Evolutionary conservation across 148 eudicot species (phyloP).

Genomic region (Nepenthes mirabilis): DNA sequence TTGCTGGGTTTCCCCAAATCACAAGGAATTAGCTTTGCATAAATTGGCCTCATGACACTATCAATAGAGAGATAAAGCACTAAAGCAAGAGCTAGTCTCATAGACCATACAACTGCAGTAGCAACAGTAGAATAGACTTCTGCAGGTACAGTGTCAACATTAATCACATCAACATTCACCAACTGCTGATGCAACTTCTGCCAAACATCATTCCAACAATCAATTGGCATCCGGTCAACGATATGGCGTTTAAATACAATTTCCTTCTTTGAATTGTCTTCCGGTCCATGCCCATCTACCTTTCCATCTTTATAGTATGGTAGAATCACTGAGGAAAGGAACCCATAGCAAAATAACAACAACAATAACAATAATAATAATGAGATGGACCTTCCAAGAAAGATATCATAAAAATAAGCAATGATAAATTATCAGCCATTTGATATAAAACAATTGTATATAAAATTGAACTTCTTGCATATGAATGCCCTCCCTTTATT

Average conservation of each 20-base stretch:
- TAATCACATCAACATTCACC: constrained; percentile 72
- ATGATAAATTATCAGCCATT: too few species aligned
- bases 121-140: constrained; percentile 79
- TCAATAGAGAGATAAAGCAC: constrained; percentile 72
- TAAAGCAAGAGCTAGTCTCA: constrained; percentile 86
- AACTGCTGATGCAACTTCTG: constrained; percentile 81
- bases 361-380: too few species aligned
- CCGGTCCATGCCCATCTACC: constrained; percentile 14
- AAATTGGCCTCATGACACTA: constrained; percentile 62
- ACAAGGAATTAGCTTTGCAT: constrained; percentile 78
- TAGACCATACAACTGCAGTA: constrained; percentile 83
- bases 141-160: constrained; percentile 49
- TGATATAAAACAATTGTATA: too few species aligned
- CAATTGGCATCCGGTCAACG: constrained; percentile 83
- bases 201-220: constrained; percentile 92
- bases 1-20: constrained; percentile 64
- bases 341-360: constrained; percentile 1
- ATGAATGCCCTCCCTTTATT: too few species aligned
- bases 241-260: constrained; percentile 62
- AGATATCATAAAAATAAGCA: too few species aligned
- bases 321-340: constrained; percentile 49
- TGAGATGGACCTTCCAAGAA: too few species aligned
- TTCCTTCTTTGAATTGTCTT: constrained; percentile 29
- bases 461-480: too few species aligned
- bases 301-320: constrained; percentile 61